Conservation (phyloP, 2,329 filamentous ascomycete genomes). For the Monilinia vaccinii-corymbosi region DNA sequence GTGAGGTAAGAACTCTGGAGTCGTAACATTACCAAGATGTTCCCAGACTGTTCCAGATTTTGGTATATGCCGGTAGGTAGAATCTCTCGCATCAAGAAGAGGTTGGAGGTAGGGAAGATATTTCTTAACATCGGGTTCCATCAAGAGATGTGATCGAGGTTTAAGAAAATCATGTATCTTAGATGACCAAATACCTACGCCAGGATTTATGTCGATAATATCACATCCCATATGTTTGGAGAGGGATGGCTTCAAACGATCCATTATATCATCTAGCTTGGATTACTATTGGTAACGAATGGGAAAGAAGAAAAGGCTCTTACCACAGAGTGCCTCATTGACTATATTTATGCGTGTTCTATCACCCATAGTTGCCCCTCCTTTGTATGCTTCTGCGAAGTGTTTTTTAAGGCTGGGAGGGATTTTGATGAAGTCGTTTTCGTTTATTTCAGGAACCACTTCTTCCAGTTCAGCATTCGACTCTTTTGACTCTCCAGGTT, state of each 20-base stretch:
- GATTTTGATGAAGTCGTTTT: neutral
- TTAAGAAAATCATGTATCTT: slow-evolving; percentile 66
- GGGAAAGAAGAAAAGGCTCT: neutral
- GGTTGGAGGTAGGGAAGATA: slow-evolving; percentile 54
- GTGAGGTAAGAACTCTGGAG: slow-evolving; percentile 41
- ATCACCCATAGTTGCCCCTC: neutral
- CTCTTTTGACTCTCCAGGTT: too few species aligned
- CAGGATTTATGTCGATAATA: slow-evolving; percentile 80
- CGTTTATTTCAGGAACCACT: neutral
- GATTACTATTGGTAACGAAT: neutral
- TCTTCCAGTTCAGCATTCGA: neutral
- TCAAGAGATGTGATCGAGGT: slow-evolving; percentile 72
- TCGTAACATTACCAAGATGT: slow-evolving; percentile 47
- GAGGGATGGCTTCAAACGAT: slow-evolving; percentile 61
- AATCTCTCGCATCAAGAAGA: slow-evolving; percentile 41
- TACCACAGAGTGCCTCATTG: slow-evolving; percentile 39
- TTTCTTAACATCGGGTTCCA: slow-evolving; percentile 57
- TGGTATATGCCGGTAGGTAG: slow-evolving; percentile 40
- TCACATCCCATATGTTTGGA: slow-evolving; percentile 68
- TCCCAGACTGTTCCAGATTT: slow-evolving; percentile 51
- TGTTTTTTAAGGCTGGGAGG: neutral
- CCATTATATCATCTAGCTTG: slow-evolving; percentile 34
- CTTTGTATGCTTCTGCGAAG: neutral
- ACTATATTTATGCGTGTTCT: slow-evolving; percentile 43
- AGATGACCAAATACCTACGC: slow-evolving; percentile 66